Evolutionary conservation across 139 green algal species (phyloP).

Genomic region (Haematococcus lacustris): DNA sequence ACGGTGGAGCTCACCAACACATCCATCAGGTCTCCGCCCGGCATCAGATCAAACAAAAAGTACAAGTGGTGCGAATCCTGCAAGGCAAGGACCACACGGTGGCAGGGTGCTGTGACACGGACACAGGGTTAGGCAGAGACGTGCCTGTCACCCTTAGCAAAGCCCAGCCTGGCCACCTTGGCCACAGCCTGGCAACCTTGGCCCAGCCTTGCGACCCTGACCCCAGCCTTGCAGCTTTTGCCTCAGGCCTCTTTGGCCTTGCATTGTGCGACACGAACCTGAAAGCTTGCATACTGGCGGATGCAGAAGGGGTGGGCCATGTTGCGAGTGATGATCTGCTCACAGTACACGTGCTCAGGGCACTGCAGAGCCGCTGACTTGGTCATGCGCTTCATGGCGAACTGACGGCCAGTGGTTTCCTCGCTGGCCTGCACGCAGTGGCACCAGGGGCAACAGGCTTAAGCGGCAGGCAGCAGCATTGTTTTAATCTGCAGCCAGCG

Average conservation of each 20-base stretch:
- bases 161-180: constrained; percentile 86
- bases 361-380: constrained; percentile 87
- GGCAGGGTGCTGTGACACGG: no score
- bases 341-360: constrained; percentile 90
- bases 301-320: constrained; percentile 92
- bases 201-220: constrained; percentile 93
- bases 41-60: constrained; percentile 90
- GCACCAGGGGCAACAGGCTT: no score
- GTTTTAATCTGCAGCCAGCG: no score
- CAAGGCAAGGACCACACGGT: no score
- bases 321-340: constrained; percentile 91
- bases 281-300: constrained; percentile 88
- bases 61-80: constrained; percentile 71
- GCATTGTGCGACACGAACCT: no score
- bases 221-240: constrained; percentile 89
- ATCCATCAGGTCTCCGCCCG: constrained; percentile 93
- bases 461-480: no score
- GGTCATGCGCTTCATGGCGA: constrained; percentile 90
- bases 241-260: constrained; percentile 87
- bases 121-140: no score
- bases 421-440: no score
- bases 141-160: no score
- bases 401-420: constrained; percentile 56
- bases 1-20: constrained; percentile 73
- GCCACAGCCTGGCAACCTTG: constrained; percentile 86